Base-by-base conservation (phyloP, 768 basidiomycete species). In the Leucosporidium creatinivorum region DNA sequence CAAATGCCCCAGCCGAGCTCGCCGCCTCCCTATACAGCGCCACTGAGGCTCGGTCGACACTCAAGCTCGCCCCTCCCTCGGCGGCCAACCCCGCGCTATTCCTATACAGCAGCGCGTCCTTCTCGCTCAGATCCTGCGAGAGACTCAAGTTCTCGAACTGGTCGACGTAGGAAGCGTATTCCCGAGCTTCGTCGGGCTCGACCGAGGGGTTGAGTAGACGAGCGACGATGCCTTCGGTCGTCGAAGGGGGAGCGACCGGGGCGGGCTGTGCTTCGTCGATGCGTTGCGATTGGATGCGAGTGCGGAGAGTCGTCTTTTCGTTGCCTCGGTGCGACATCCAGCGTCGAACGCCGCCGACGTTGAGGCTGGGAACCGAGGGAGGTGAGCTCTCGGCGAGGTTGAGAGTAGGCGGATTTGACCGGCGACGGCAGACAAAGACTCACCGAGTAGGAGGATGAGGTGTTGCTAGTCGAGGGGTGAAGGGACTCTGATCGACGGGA, bases 341-440 rank as follows among this genome's bases (percentile, higher is more conserved):
- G 23, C 85, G 83, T 33, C 87, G 82, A 15, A 91, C 86, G 31
- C 89, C 89, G 68, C 87, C 86, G 67, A 91, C n/a, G 12, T 63
- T 88, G 62, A 89, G 81, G 63, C 88, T 60, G 30, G 26, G 44
- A 30, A 55, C n/a, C 4, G 54, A 31, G 23, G 4, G 59, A 18
- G 17, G 56, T 55, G 26, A 21, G 39, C 17, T 28, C 39, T 9
- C 33, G 36, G 52, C 25, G 13, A 49, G 76, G 50, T 72, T 60
- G 19, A 23, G 36, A 30, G n/a, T n/a, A n/a, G n/a, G n/a, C 12
- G 31, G 33, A 33, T 33, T 10, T 10, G 33, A 10, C 5, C 33
- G 60, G 19, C 9, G 10, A 25, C 30, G 51, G 12, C 49, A 49
- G 23, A 18, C 33, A 21, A 51, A 61, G 61, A 31, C 15, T 58